Evolutionary conservation across 352 stramenopile species (phyloP).

Genomic region (Globisporangium radiosum): DNA sequence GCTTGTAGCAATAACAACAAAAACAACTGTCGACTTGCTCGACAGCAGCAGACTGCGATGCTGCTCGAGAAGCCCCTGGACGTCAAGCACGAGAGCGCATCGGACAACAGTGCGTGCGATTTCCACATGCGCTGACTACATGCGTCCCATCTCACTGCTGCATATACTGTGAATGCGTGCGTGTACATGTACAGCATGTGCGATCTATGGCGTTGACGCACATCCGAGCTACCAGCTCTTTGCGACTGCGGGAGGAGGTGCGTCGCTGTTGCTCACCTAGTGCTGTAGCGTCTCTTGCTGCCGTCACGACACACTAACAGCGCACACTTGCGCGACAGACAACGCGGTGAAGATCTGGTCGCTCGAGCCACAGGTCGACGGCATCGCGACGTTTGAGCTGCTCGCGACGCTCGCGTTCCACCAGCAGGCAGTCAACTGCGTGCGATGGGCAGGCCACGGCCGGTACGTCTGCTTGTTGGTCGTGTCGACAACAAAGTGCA

Average conservation of each 20-base stretch:
- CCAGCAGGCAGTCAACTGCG: conserved; percentile 82
- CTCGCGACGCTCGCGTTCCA: conserved; percentile 75
- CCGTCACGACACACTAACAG: too few species aligned
- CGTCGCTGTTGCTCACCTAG: neutral
- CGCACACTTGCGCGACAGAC: conserved; percentile 21
- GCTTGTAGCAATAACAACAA: too few species aligned
- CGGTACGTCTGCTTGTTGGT: conserved; percentile 11
- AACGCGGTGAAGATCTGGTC: conserved; percentile 85
- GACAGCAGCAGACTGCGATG: conserved; percentile 23
- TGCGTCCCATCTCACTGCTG: neutral
- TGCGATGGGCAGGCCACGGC: conserved; percentile 75
- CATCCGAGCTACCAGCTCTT: conserved; percentile 70
- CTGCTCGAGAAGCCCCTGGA: conserved; percentile 75
- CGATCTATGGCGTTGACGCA: conserved; percentile 82
- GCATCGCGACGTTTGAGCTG: conserved; percentile 68
- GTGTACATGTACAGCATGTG: conserved; percentile 33
- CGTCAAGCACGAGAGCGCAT: conserved; percentile 70
- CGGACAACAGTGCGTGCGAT: conserved; percentile 41
- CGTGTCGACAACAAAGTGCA: too few species aligned
- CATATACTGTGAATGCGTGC: conserved; percentile 5
- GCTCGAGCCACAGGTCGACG: conserved; percentile 23
- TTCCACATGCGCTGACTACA: neutral
- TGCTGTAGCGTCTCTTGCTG: too few species aligned
- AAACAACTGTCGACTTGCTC: too few species aligned
- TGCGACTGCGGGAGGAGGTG: conserved; percentile 71